A percentile compares a stretch with the other conserved stretches of the same genome.
Conservation (phyloP, 148 eudicot species). For the Cornus controversa region DNA sequence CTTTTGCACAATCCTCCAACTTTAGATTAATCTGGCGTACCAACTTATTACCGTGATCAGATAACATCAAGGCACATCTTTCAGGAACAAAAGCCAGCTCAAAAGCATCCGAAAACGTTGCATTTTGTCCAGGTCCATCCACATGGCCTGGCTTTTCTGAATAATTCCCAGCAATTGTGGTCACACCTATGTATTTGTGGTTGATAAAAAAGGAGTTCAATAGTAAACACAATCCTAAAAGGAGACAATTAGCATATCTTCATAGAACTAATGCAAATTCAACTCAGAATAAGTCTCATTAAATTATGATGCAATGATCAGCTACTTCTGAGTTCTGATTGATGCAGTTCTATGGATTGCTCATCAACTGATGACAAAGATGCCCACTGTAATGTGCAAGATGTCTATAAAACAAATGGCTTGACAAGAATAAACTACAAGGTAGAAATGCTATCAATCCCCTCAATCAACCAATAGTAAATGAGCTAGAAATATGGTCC, state of each 20-base stretch:
- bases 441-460: not conserved
- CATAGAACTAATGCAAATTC: too few relatives aligned
- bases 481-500: too few relatives aligned
- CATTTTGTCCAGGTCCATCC: conserved; percentile 69
- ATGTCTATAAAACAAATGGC: not conserved
- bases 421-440: too few relatives aligned
- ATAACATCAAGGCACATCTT: conserved; percentile 61
- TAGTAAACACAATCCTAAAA: not conserved
- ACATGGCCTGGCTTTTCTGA: conserved; percentile 37
- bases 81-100: conserved; percentile 59
- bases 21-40: conserved; percentile 68
- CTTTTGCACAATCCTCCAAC: conserved; percentile 49
- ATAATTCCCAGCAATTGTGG: conserved; percentile 73
- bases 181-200: conserved; percentile 50
- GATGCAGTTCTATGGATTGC: not conserved
- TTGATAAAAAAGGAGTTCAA: conserved; percentile 1
- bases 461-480: too few relatives aligned
- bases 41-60: conserved; percentile 66
- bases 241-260: not conserved
- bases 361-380: not conserved
- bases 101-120: conserved; percentile 57
- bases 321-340: not conserved
- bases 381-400: not conserved
- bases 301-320: not conserved
- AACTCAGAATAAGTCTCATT: too few relatives aligned